These are phyloP conservation scores for Chalciporus piperatus DNA, from an alignment of 768 basidiomycete genomes.

Conservation along the genomic window DNA sequence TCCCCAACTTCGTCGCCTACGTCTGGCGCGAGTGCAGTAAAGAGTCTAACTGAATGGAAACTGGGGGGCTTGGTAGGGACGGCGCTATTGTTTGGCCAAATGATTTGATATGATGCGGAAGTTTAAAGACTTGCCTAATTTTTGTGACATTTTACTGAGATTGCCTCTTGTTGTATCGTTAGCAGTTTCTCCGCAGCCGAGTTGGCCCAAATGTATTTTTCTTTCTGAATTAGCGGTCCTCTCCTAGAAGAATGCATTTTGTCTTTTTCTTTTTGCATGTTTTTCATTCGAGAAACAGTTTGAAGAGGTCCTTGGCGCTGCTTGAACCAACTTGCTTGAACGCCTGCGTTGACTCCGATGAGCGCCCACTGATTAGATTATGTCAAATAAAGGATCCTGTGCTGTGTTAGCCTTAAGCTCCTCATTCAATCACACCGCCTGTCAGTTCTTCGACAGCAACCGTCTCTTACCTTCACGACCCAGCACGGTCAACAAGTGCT, in stretches of 20 bases:
- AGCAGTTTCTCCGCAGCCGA: neutral
- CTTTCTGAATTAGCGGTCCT: neutral
- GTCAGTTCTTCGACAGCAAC: neutral
- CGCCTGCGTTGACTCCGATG: too few relatives aligned
- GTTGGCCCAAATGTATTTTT: neutral
- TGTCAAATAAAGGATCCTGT: conserved; percentile 6
- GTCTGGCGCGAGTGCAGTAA: neutral
- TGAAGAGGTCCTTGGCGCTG: too few relatives aligned
- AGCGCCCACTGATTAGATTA: too few relatives aligned
- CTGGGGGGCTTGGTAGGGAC: conserved; percentile 2
- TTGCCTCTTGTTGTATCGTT: neutral
- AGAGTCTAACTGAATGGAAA: neutral
- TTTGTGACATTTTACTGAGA: too few relatives aligned
- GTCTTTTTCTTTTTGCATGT: too few relatives aligned
- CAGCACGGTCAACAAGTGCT: neutral
- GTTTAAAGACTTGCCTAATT: too few relatives aligned
- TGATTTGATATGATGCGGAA: conserved; percentile 7
- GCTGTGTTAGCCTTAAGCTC: too few relatives aligned
- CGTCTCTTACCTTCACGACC: neutral
- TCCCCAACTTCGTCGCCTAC: neutral
- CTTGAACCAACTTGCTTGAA: too few relatives aligned
- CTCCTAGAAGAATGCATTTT: too few relatives aligned
- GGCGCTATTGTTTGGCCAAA: conserved; percentile 1
- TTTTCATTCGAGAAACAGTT: too few relatives aligned
- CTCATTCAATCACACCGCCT: neutral